These are phyloP conservation scores for Hypsizygus marmoreus DNA, from an alignment of 768 basidiomycete species.

Conservation along the genomic window DNA sequence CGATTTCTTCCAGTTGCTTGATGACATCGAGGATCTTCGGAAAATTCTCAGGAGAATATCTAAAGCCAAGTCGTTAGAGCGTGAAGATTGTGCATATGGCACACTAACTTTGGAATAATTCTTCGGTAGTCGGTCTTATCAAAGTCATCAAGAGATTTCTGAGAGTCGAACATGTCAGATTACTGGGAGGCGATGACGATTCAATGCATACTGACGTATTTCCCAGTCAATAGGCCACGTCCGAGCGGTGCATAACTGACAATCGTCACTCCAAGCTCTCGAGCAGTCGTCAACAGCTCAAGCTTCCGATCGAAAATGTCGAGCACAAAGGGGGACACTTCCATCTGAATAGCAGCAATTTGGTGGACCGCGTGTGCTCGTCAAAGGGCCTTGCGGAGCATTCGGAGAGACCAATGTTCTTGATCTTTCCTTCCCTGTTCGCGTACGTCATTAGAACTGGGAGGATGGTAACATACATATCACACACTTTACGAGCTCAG, in stretches of 20 bases:
- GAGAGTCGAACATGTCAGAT: neutral
- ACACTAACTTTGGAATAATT: slow-evolving; percentile 34
- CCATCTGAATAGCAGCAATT: slow-evolving; percentile 45
- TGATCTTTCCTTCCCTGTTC: slow-evolving; percentile 42
- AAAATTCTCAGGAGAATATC: slow-evolving; percentile 39
- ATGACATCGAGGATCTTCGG: slow-evolving; percentile 39
- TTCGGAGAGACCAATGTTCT: slow-evolving; percentile 56
- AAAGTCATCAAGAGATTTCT: slow-evolving; percentile 44
- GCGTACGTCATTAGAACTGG: slow-evolving; percentile 1
- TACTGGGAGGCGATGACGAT: neutral
- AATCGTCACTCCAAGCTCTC: slow-evolving; percentile 46
- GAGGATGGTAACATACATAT: slow-evolving; percentile 15
- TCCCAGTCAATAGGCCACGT: slow-evolving; percentile 49
- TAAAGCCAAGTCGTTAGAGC: slow-evolving; percentile 5
- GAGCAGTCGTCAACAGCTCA: slow-evolving; percentile 37
- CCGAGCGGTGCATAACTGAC: slow-evolving; percentile 53
- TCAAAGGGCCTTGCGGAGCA: slow-evolving; percentile 45
- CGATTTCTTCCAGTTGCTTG: slow-evolving; percentile 33
- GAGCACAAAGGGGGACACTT: slow-evolving; percentile 45
- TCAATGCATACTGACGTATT: slow-evolving; percentile 29
- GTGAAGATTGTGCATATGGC: neutral
- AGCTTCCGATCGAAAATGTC: slow-evolving; percentile 43
- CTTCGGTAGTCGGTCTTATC: slow-evolving; percentile 37
- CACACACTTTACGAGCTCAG: slow-evolving; percentile 37
- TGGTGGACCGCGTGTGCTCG: slow-evolving; percentile 51